A percentile compares a stretch with the other conserved stretches of the same genome.
Evolutionary conservation across 106 monocot genomes (phyloP).

Genomic region (Platanthera guangdongensis): DNA sequence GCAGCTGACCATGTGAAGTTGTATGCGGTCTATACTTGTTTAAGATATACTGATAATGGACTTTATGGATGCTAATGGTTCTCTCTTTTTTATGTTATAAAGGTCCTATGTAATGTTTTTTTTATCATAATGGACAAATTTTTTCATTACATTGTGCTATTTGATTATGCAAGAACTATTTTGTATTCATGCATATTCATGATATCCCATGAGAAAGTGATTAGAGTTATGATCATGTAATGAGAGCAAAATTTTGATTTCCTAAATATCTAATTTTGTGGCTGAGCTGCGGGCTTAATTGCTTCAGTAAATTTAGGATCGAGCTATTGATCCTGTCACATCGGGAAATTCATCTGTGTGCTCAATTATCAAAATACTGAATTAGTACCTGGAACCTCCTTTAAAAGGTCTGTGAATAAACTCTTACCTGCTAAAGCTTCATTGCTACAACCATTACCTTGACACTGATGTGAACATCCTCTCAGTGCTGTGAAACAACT

Average conservation of each 20-base stretch:
- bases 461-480: too few species aligned
- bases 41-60: neutral
- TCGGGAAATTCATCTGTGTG: too few species aligned
- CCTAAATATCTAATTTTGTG: neutral
- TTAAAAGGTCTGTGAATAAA: too few species aligned
- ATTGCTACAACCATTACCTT: too few species aligned
- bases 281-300: too few species aligned
- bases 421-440: too few species aligned
- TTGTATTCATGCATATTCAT: neutral
- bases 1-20: neutral
- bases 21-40: neutral
- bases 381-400: too few species aligned
- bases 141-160: neutral
- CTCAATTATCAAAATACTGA: too few species aligned
- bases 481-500: too few species aligned
- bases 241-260: neutral
- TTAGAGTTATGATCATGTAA: neutral
- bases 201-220: neutral
- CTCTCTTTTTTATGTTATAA: neutral
- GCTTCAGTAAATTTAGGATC: too few species aligned
- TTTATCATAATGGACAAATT: neutral
- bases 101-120: neutral
- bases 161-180: neutral
- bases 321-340: too few species aligned
- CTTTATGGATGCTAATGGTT: neutral